phyloP scores from a whole-genome alignment of 352 stramenopile genomes.

The Globisporangium acanthophoron region DNA sequence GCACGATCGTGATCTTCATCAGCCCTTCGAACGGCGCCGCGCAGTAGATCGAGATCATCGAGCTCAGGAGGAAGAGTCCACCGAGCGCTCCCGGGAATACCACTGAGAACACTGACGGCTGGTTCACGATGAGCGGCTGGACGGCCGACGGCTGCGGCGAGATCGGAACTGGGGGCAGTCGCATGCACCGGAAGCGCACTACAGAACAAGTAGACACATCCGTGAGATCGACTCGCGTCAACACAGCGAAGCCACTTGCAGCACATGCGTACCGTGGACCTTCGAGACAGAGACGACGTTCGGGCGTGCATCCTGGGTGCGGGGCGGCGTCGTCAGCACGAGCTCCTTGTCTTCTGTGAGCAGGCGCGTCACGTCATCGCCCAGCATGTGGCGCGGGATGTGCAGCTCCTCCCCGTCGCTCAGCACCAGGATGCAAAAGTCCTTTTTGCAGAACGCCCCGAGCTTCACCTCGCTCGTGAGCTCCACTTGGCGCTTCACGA shows the following conservation, averaged over 20 bases:
- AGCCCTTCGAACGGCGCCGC: conserved; percentile 66
- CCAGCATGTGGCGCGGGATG: conserved; percentile 46
- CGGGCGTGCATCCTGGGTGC: conserved; percentile 38
- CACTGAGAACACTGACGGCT: conserved; percentile 50
- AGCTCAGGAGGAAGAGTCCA: conserved; percentile 72
- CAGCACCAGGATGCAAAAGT: conserved; percentile 62
- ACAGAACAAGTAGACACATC: conserved; percentile 5
- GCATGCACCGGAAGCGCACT: conserved; percentile 52
- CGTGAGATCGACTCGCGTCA: background rate
- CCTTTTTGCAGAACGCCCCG: conserved; percentile 43
- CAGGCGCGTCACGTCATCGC: conserved; percentile 26
- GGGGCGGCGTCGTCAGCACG: conserved; percentile 40
- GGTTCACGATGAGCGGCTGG: conserved; percentile 30
- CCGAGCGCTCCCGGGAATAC: conserved; percentile 65
- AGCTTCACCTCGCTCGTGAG: conserved; percentile 45
- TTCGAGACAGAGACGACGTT: conserved; percentile 54
- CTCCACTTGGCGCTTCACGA: conserved; percentile 63
- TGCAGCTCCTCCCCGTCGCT: conserved; percentile 73
- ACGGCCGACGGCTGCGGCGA: conserved; percentile 36
- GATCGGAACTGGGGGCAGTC: conserved; percentile 26
- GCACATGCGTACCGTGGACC: conserved; percentile 36
- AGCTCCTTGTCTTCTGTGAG: conserved; percentile 49
- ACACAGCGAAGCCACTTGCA: background rate
- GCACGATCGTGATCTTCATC: conserved; percentile 86
- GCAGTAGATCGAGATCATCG: conserved; percentile 67